Conservation (phyloP, 495 filamentous ascomycete species). For the Penicillium silybi region DNA sequence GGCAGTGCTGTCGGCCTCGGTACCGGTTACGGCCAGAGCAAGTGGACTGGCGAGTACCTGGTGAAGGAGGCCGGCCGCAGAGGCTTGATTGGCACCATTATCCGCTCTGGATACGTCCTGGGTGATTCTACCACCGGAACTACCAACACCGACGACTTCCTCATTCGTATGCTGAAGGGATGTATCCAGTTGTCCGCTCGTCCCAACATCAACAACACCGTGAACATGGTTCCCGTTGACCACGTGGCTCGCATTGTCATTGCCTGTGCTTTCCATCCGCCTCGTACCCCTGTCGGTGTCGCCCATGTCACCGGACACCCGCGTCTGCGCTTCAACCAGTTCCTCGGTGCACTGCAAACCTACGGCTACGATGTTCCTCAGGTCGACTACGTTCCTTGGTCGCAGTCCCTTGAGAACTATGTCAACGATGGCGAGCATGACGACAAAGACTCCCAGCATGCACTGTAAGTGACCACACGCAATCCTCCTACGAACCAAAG, state of each 20-base stretch:
- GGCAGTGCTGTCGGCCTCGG: slow-evolving; percentile 62
- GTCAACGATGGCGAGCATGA: slow-evolving; percentile 57
- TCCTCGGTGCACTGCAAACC: slow-evolving; percentile 61
- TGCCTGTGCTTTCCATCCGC: slow-evolving; percentile 64
- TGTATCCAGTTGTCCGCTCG: slow-evolving; percentile 73
- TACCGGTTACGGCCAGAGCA: slow-evolving; percentile 90
- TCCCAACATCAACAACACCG: slow-evolving; percentile 78
- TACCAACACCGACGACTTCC: slow-evolving; percentile 86
- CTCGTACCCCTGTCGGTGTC: slow-evolving; percentile 48
- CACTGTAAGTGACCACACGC: slow-evolving; percentile 42
- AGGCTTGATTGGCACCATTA: slow-evolving; percentile 69
- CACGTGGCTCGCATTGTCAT: slow-evolving; percentile 79
- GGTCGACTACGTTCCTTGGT: slow-evolving; percentile 58
- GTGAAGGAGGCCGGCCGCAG: slow-evolving; percentile 73
- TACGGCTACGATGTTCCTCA: slow-evolving; percentile 77
- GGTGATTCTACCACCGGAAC: slow-evolving; percentile 70
- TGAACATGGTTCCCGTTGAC: slow-evolving; percentile 87
- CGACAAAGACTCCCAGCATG: slow-evolving; percentile 59
- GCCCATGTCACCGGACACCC: slow-evolving; percentile 81
- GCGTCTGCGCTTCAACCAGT: slow-evolving; percentile 74
- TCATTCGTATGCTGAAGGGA: slow-evolving; percentile 84
- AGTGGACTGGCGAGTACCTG: slow-evolving; percentile 81
- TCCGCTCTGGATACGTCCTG: slow-evolving; percentile 83
- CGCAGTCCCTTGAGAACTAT: slow-evolving; percentile 54
- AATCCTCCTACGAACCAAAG: neutral